Conservation (phyloP, 768 basidiomycete genomes). For the Lyophyllum atratum region DNA sequence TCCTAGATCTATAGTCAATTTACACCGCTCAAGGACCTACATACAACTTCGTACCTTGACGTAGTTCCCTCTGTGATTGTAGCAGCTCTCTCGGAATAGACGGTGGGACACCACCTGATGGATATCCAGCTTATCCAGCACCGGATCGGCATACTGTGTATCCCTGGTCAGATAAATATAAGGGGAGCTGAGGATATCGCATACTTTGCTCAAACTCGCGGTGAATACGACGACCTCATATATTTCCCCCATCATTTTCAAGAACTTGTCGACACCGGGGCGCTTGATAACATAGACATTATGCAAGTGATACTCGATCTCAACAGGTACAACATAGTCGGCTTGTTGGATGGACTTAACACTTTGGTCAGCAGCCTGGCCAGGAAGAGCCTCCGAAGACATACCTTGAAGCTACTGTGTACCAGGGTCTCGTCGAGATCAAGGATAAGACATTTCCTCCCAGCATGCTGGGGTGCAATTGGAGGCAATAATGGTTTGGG, state of each 20-base stretch:
- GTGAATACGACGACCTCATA: slow-evolving; percentile 99
- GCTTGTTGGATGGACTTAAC: slow-evolving; percentile 87
- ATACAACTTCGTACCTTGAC: slow-evolving; percentile 72
- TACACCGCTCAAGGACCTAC: background rate
- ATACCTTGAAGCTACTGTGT: slow-evolving; percentile 97
- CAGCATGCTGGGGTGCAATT: slow-evolving; percentile 74
- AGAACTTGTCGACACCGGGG: slow-evolving; percentile 95
- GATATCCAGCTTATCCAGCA: slow-evolving; percentile 93
- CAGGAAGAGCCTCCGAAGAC: slow-evolving; percentile 11
- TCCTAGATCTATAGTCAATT: slow-evolving; percentile 55
- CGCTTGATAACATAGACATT: slow-evolving; percentile 99
- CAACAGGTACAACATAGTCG: slow-evolving; percentile 98
- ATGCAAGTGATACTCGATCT: slow-evolving; percentile 98
- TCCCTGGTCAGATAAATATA: slow-evolving; percentile 10
- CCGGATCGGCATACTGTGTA: slow-evolving; percentile 93
- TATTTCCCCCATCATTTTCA: slow-evolving; percentile 98
- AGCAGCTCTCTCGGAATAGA: slow-evolving; percentile 96
- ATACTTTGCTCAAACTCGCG: slow-evolving; percentile 94
- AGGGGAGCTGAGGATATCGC: slow-evolving; percentile 20
- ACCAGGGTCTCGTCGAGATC: slow-evolving; percentile 97
- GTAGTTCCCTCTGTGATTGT: slow-evolving; percentile 98
- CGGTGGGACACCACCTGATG: slow-evolving; percentile 93
- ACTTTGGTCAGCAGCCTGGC: slow-evolving; percentile 11
- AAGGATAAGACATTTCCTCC: slow-evolving; percentile 93
- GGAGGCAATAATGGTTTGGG: slow-evolving; percentile 90